Base-by-base conservation (phyloP, 768 basidiomycete species). In the Lentinus tigrinus region DNA sequence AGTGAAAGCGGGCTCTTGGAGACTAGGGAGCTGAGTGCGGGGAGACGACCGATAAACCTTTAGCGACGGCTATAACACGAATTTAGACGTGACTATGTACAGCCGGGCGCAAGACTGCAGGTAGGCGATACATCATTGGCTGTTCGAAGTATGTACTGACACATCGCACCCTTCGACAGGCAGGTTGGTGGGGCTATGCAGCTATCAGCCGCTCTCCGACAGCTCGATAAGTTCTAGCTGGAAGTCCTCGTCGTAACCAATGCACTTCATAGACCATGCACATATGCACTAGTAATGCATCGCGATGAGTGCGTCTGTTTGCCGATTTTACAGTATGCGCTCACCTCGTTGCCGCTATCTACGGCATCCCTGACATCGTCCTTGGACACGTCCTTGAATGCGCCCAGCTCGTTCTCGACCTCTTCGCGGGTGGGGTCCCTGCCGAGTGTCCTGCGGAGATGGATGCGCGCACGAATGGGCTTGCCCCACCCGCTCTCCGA, bases 181-280 rank as follows among this genome's bases (percentile, higher is more conserved):
- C 31, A 31, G 31, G 31, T 31, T 31, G 31, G 31, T 31, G 31
- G 31, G 31, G 3, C 31, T 31, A 3, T 11, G 31, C n/a, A n/a
- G n/a, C n/a, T n/a, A 19, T 37, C n/a, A 49, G 7, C 27, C 2
- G 11, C 28, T 7, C 3, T n/a, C 17, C 16, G 50, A 10, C 11
- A 57, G 38, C 7, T 52, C 42, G 2, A 47, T 28, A 2, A 78
- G 55, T 4, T 70, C 63, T 11, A 57, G 55, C 56, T 78, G 77
- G 47, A 78, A 75, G 0, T 69, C 61, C 4, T 63, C 61, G 47
- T 78, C 75, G 46, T 78, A 78, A 3, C 69, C 75, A 17, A 77
- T 66, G 49, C 77, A 78, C 55, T 77, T 73, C 73, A 77, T 69
- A 0, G 70, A 72, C 72, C 73, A 76, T 0, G 75, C 72, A 0